These are phyloP conservation scores for Paramecium biaurelia DNA, from an alignment of 73 alveolate species.

Conservation along the genomic window DNA sequence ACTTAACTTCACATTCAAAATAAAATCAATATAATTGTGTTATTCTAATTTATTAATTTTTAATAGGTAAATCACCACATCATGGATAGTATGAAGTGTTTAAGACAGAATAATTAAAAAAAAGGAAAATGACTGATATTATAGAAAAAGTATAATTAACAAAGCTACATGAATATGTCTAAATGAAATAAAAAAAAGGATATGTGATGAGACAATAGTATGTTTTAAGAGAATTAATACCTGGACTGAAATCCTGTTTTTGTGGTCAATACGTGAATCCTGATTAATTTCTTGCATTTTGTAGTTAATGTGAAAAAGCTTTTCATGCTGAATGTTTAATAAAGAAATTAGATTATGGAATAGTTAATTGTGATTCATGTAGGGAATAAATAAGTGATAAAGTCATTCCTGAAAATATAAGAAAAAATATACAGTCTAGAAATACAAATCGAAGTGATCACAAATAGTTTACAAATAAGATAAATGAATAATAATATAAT, in stretches of 20 bases:
- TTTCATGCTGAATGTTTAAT: not conserved
- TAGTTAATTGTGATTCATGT: not conserved
- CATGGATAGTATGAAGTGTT: conserved; percentile 18
- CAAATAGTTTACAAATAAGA: not conserved
- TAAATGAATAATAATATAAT: not conserved
- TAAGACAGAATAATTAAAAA: not conserved
- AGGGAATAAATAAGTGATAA: not conserved
- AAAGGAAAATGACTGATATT: not conserved
- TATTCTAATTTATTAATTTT: not conserved
- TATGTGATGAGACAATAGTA: not conserved
- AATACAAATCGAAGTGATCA: not conserved
- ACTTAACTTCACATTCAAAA: not conserved
- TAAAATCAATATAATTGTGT: not conserved
- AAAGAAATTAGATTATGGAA: not conserved
- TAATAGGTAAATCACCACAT: conserved; percentile 12
- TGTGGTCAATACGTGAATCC: not conserved
- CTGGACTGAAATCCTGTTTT: not conserved
- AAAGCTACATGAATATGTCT: not conserved
- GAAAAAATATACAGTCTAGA: not conserved
- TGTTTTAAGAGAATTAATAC: not conserved
- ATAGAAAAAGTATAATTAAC: not conserved
- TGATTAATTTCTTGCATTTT: not conserved
- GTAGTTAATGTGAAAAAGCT: not conserved
- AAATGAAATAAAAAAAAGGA: not conserved
- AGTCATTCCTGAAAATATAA: not conserved